Percentiles rank a stretch among this genome's conserved stretches.
Conservation (phyloP, 1,284 basidiomycete species). For the Ceratobasidium sp. region DNA sequence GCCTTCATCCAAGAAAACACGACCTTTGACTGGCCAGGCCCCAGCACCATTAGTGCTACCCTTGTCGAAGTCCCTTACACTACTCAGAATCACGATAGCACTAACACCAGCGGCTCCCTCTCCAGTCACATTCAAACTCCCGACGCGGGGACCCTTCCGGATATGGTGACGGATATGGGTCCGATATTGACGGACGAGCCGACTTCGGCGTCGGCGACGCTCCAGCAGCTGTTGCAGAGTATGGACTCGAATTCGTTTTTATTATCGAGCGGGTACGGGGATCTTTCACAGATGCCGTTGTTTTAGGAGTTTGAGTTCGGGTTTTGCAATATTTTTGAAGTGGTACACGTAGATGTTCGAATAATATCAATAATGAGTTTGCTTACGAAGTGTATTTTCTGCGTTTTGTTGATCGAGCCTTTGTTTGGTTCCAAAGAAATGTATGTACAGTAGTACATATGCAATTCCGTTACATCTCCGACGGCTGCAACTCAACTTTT, state of each 20-base stretch:
- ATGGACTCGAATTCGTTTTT: conserved; percentile 35
- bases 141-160: conserved; percentile 7
- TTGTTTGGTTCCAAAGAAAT: too few species aligned
- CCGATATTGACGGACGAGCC: conserved; percentile 35
- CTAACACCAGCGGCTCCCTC: neutral
- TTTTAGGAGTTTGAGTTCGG: neutral
- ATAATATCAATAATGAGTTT: too few species aligned
- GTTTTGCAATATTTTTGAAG: neutral
- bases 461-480: too few species aligned
- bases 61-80: conserved; percentile 11
- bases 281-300: conserved; percentile 22
- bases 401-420: too few species aligned
- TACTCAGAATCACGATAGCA: neutral
- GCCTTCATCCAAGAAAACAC: conserved; percentile 15
- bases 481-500: too few species aligned
- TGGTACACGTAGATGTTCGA: too few species aligned
- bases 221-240: conserved; percentile 30
- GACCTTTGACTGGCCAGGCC: conserved; percentile 33
- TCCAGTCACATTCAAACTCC: conserved; percentile 25
- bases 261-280: conserved; percentile 29
- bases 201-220: conserved; percentile 24
- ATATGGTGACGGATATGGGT: conserved; percentile 4
- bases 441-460: too few species aligned
- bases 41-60: neutral
- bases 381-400: too few species aligned